Evolutionary conservation across 108 stramenopile species (phyloP).

Genomic region (Discostella pseudostelligera): DNA sequence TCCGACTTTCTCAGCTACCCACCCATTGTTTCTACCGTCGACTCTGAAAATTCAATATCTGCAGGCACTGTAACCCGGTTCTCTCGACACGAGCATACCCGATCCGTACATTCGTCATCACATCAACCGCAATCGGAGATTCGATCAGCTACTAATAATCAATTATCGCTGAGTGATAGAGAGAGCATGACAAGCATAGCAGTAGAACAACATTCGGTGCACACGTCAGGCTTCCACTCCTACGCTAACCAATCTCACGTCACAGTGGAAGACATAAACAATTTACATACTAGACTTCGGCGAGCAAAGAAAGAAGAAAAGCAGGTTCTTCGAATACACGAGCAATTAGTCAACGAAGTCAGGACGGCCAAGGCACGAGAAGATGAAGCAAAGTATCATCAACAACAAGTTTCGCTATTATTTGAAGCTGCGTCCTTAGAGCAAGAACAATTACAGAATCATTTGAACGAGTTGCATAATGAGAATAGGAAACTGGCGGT

Average conservation of each 20-base stretch:
- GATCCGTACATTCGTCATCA: neutral
- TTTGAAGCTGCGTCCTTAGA: slow-evolving; percentile 16
- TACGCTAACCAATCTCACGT: slow-evolving; percentile 7
- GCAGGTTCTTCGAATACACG: slow-evolving; percentile 19
- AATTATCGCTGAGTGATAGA: neutral
- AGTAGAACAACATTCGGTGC: slow-evolving; percentile 2
- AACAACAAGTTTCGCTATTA: neutral
- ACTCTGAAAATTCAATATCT: too few relatives aligned
- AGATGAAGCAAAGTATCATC: slow-evolving; percentile 8
- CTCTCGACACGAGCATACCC: neutral
- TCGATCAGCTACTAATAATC: neutral
- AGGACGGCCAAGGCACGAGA: neutral
- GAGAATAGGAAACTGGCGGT: slow-evolving; percentile 27
- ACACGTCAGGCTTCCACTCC: slow-evolving; percentile 1
- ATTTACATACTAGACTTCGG: slow-evolving; percentile 10
- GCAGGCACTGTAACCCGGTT: too few relatives aligned
- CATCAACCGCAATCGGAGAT: neutral
- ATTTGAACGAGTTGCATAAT: slow-evolving; percentile 1
- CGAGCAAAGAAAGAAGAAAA: slow-evolving; percentile 23
- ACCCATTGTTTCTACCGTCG: too few relatives aligned
- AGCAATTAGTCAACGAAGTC: slow-evolving; percentile 18
- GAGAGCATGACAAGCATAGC: neutral
- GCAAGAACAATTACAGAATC: slow-evolving; percentile 13
- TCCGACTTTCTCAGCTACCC: too few relatives aligned
- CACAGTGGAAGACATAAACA: slow-evolving; percentile 13